Conservation (phyloP, 805 yeast species). For the Candida michaelii region DNA sequence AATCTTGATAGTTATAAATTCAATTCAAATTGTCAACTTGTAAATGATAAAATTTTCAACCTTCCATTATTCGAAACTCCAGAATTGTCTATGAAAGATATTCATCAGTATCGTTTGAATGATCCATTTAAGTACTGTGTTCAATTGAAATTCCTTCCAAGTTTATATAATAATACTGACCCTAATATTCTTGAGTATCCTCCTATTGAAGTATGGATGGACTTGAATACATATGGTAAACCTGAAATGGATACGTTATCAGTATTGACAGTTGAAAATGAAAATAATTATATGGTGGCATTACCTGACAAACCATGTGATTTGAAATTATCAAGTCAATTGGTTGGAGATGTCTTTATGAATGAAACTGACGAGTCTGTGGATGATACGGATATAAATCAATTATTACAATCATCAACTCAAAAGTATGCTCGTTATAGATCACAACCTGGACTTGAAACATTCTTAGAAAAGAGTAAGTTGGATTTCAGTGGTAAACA, state of each 20-base stretch:
- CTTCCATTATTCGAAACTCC: conserved; percentile 25
- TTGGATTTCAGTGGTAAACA: conserved; percentile 41
- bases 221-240: conserved; percentile 32
- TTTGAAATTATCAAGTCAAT: conserved; percentile 42
- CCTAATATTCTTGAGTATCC: conserved; percentile 36
- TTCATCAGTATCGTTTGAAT: conserved; percentile 19
- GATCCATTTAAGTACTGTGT: conserved; percentile 38
- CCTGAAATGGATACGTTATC: conserved; percentile 41
- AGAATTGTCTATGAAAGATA: conserved; percentile 18
- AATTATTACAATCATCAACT: conserved; percentile 19
- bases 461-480: conserved; percentile 37
- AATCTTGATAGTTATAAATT: conserved; percentile 21
- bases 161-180: conserved; percentile 15
- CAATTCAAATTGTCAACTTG: conserved; percentile 33
- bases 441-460: conserved; percentile 42
- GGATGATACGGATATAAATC: conserved; percentile 3
- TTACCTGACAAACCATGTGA: conserved; percentile 45
- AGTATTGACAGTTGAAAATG: conserved; percentile 46
- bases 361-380: conserved; percentile 4
- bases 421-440: conserved; percentile 28
- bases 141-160: conserved; percentile 48
- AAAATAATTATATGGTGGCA: conserved; percentile 41
- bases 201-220: conserved; percentile 58
- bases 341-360: conserved; percentile 33
- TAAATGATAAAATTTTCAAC: conserved; percentile 31